A percentile compares a stretch with the other conserved stretches of the same genome.
These are phyloP conservation scores for Podospora tetraspora DNA, from an alignment of 495 filamentous ascomycete genomes.

Conservation along the genomic window DNA sequence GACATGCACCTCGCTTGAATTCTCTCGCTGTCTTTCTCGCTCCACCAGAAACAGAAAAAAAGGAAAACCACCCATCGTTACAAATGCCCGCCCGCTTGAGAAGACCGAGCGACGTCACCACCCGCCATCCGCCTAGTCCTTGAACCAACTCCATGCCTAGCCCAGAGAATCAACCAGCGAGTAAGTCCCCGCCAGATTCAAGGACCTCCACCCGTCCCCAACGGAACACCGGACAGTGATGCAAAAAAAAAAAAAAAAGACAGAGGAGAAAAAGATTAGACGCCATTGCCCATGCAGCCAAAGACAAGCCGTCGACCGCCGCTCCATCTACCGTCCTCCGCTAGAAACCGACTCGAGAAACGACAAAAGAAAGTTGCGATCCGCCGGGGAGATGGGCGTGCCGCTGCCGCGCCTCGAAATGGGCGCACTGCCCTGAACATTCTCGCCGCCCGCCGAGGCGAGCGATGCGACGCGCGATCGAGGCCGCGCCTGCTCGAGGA, in stretches of 20 bases:
- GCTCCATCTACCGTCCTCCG: conserved; percentile 13
- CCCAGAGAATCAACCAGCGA: background rate
- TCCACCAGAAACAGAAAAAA: background rate
- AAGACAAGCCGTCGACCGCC: background rate
- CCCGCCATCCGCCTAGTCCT: background rate
- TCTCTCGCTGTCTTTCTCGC: background rate
- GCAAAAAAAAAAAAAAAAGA: conserved; percentile 2
- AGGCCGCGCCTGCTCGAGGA: conserved; percentile 36
- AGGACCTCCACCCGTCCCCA: background rate
- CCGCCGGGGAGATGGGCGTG: conserved; percentile 57
- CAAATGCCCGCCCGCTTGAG: background rate
- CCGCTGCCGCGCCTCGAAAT: conserved; percentile 42
- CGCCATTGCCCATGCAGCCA: conserved; percentile 3
- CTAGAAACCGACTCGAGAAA: conserved; percentile 54
- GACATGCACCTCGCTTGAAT: background rate
- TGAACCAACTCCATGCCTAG: background rate
- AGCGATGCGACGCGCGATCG: conserved; percentile 40
- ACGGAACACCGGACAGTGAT: conserved; percentile 10
- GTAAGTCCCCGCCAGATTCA: background rate
- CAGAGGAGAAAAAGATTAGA: background rate
- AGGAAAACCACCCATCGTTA: background rate
- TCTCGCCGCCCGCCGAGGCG: conserved; percentile 23
- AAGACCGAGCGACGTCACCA: background rate
- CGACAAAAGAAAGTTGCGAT: conserved; percentile 73
- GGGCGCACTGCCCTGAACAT: conserved; percentile 24